A percentile compares a stretch with the other conserved stretches of the same genome.
Evolutionary conservation across 108 stramenopile species (phyloP).

Genomic region (Conticribra guillardii): DNA sequence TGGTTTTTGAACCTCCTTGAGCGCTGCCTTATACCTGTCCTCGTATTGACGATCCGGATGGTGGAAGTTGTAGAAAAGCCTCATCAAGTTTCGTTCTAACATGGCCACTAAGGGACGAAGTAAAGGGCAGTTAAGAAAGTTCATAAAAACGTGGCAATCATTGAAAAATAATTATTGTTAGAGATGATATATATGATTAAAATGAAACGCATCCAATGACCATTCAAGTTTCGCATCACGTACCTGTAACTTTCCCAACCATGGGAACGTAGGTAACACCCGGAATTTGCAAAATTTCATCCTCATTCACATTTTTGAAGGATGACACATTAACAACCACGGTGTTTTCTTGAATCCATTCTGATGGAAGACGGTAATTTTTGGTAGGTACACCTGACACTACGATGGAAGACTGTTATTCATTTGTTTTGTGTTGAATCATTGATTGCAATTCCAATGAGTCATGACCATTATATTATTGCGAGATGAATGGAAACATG

Average conservation of each 20-base stretch:
- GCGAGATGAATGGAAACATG: no score
- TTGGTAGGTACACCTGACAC: conserved; percentile 95
- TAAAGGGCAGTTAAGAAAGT: not conserved
- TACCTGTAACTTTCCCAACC: conserved; percentile 95
- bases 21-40: conserved; percentile 21
- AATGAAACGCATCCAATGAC: no score
- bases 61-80: conserved; percentile 93
- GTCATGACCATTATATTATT: no score
- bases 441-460: not conserved
- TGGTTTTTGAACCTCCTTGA: conserved; percentile 8
- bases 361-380: conserved; percentile 87
- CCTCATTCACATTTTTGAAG: conserved; percentile 96
- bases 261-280: conserved; percentile 93
- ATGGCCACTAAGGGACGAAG: conserved; percentile 65
- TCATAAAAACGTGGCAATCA: not conserved
- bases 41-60: conserved; percentile 54
- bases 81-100: conserved; percentile 93
- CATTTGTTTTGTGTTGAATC: conserved; percentile 1
- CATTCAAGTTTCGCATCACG: not conserved
- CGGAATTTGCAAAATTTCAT: conserved; percentile 78
- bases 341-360: conserved; percentile 91
- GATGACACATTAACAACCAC: conserved; percentile 96
- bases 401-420: conserved; percentile 78
- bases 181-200: no score
- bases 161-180: not conserved